Percentiles rank a stretch among this genome's conserved stretches.
phyloP scores from a whole-genome alignment of 2,329 filamentous ascomycete genomes.

The Claviceps humidiphila region DNA sequence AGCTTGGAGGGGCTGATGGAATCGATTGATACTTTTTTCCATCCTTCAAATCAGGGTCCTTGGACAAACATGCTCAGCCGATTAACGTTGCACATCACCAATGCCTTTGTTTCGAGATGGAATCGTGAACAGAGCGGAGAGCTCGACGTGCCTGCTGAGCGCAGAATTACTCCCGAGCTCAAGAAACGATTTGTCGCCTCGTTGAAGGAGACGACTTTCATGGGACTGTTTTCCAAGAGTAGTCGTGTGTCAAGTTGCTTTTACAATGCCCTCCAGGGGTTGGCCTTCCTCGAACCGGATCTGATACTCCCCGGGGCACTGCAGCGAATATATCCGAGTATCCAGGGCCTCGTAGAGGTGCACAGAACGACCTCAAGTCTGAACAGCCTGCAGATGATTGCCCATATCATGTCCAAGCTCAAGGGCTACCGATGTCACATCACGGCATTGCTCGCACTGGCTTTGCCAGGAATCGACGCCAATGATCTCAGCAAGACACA shows the following conservation, averaged over 20 bases:
- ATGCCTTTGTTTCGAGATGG: slow-evolving; percentile 96
- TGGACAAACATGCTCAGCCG: slow-evolving; percentile 90
- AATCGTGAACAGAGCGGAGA: slow-evolving; percentile 90
- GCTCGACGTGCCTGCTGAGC: slow-evolving; percentile 69
- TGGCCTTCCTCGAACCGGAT: slow-evolving; percentile 83
- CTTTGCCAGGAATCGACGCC: slow-evolving; percentile 89
- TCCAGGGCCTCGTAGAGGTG: slow-evolving; percentile 93
- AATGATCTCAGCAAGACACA: slow-evolving; percentile 96
- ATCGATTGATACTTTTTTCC: slow-evolving; percentile 96
- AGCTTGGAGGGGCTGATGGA: slow-evolving; percentile 86
- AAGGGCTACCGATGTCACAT: slow-evolving; percentile 97
- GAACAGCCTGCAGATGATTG: slow-evolving; percentile 80
- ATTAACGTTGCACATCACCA: slow-evolving; percentile 80
- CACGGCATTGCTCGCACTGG: slow-evolving; percentile 82
- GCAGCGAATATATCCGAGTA: slow-evolving; percentile 90
- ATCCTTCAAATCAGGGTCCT: slow-evolving; percentile 84
- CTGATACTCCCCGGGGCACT: slow-evolving; percentile 85
- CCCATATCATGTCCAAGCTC: slow-evolving; percentile 78
- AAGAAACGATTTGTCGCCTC: slow-evolving; percentile 83
- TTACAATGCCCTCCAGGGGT: slow-evolving; percentile 73
- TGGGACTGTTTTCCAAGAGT: slow-evolving; percentile 97
- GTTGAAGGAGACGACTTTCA: slow-evolving; percentile 85
- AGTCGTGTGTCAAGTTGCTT: slow-evolving; percentile 84
- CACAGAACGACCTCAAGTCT: slow-evolving; percentile 92
- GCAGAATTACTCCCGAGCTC: slow-evolving; percentile 65